phyloP scores from a whole-genome alignment of 768 basidiomycete genomes.

The Boletales sp. region DNA sequence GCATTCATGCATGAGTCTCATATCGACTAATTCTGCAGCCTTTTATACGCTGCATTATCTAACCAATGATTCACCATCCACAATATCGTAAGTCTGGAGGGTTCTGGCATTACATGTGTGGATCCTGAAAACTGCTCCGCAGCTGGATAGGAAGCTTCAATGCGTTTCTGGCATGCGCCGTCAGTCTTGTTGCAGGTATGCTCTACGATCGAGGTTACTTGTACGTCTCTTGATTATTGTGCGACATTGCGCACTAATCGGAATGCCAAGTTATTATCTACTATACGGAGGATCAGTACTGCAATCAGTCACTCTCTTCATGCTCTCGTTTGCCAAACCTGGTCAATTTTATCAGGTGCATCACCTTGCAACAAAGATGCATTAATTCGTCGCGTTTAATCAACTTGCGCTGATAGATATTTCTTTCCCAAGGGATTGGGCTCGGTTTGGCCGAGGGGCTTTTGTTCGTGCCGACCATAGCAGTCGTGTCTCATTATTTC shows the following conservation, averaged over 20 bases:
- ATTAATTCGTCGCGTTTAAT: not conserved
- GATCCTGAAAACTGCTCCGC: not conserved
- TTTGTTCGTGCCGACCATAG: conserved; percentile 42
- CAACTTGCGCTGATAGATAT: conserved; percentile 30
- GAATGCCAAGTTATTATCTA: conserved; percentile 35
- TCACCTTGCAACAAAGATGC: not conserved
- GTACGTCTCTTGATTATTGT: conserved; percentile 18
- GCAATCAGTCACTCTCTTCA: conserved; percentile 40
- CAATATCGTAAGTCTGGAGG: conserved; percentile 33
- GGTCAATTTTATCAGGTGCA: conserved; percentile 42
- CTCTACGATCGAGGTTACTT: conserved; percentile 53
- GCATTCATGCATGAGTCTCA: not conserved
- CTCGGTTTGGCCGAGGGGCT: conserved; percentile 46
- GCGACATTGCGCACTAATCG: not conserved
- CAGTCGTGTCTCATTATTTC: conserved; percentile 47
- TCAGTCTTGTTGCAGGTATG: conserved; percentile 40
- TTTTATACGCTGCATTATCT: conserved; percentile 38
- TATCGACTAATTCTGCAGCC: conserved; percentile 21
- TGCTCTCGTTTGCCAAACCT: conserved; percentile 43
- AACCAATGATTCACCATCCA: conserved; percentile 30
- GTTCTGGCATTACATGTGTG: not conserved
- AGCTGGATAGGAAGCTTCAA: conserved; percentile 49
- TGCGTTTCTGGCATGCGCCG: conserved; percentile 34
- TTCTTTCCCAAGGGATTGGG: conserved; percentile 48
- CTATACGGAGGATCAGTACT: conserved; percentile 44